Evolutionary conservation across 2,329 filamentous ascomycete species (phyloP).

Genomic region (Fusarium graminum): DNA sequence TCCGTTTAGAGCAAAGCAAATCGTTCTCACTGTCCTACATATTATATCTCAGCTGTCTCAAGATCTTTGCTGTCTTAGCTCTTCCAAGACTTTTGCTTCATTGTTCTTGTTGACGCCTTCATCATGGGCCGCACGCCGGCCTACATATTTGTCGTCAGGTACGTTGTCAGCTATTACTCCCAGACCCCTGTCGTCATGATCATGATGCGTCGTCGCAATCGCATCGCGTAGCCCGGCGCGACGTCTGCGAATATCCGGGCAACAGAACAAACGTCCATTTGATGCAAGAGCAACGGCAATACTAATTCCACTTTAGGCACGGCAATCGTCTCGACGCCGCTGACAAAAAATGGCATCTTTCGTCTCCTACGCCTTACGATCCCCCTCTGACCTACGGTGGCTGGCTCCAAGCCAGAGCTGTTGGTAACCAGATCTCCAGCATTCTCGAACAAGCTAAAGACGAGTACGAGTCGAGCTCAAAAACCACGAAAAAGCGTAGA

Average conservation of each 20-base stretch:
- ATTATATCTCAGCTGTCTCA: constrained; percentile 5
- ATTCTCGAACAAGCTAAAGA: constrained; percentile 70
- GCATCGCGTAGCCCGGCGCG: constrained; percentile 33
- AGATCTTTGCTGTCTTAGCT: constrained; percentile 12
- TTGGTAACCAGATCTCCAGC: constrained; percentile 86
- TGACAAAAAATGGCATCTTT: constrained; percentile 94
- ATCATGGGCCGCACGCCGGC: constrained; percentile 59
- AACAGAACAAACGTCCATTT: constrained; percentile 7
- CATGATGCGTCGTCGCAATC: constrained; percentile 40
- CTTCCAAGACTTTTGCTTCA: constrained; percentile 7
- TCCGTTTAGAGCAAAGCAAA: constrained; percentile 21
- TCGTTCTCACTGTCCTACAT: constrained; percentile 9
- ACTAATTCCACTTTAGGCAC: constrained; percentile 68
- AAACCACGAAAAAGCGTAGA: constrained; percentile 59
- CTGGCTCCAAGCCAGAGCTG: constrained; percentile 85
- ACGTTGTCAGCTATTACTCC: constrained; percentile 39
- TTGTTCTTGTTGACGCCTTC: constrained; percentile 22
- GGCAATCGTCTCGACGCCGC: constrained; percentile 94
- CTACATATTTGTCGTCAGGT: constrained; percentile 62
- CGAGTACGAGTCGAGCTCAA: constrained; percentile 55
- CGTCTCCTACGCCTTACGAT: constrained; percentile 94
- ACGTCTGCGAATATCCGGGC: constrained; percentile 28
- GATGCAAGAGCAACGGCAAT: background rate
- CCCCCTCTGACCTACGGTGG: constrained; percentile 94
- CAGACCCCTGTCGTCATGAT: constrained; percentile 45